These are phyloP conservation scores for Nakazawaea peltata DNA, from an alignment of 805 yeast genomes.

Conservation along the genomic window DNA sequence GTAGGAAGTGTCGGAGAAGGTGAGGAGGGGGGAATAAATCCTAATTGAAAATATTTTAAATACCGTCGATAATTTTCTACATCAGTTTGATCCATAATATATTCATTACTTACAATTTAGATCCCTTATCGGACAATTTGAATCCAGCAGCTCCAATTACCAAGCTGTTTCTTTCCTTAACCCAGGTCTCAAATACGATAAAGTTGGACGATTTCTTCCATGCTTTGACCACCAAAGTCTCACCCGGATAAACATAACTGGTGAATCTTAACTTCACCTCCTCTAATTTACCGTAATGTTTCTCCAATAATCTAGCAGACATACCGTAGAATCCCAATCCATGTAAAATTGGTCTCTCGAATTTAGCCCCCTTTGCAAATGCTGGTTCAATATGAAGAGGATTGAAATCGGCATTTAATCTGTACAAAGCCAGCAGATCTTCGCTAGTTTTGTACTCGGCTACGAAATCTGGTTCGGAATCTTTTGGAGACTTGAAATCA, in stretches of 20 bases:
- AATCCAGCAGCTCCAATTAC: conserved; percentile 70
- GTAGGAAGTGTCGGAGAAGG: too few relatives aligned
- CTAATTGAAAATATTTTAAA: too few relatives aligned
- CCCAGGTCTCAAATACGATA: conserved; percentile 75
- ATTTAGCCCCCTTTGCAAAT: conserved; percentile 83
- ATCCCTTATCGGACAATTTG: conserved; percentile 2
- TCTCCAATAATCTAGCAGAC: conserved; percentile 65
- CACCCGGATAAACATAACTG: conserved; percentile 93
- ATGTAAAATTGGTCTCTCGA: conserved; percentile 82
- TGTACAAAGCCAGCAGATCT: conserved; percentile 83
- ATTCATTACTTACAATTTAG: too few relatives aligned
- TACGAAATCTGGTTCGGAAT: conserved; percentile 57
- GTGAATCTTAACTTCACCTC: conserved; percentile 89
- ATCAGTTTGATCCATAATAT: too few relatives aligned
- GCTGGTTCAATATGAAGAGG: conserved; percentile 93
- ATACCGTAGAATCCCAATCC: conserved; percentile 89
- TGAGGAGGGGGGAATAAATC: too few relatives aligned
- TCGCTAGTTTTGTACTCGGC: conserved; percentile 46
- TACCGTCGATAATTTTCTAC: too few relatives aligned
- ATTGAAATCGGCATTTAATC: conserved; percentile 89
- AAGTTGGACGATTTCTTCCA: conserved; percentile 70
- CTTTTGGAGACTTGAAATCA: conserved; percentile 53
- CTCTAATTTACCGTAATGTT: conserved; percentile 71
- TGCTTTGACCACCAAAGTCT: conserved; percentile 67
- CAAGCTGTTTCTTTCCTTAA: conserved; percentile 65